Conservation (phyloP, 2,329 filamentous ascomycete species). For the Paraconiothyrium sp. region DNA sequence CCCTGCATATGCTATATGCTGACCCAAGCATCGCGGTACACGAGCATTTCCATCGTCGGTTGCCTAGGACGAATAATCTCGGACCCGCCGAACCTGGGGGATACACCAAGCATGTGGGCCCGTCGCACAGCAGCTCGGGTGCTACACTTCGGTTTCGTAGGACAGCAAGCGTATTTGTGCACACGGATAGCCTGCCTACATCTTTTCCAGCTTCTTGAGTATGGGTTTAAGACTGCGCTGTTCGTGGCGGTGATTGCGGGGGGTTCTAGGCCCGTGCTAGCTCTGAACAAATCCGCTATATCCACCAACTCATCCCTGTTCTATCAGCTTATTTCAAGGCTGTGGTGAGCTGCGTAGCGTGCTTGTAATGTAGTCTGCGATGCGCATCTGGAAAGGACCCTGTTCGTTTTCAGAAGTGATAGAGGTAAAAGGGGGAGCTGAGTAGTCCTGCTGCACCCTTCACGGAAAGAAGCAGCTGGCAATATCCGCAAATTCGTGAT, state of each 20-base stretch:
- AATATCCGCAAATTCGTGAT: neutral
- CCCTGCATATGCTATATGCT: slow-evolving; percentile 18
- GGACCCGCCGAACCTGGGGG: slow-evolving; percentile 28
- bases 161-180: neutral
- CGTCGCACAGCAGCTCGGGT: slow-evolving; percentile 19
- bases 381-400: neutral
- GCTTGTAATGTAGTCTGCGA: neutral
- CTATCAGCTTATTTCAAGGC: neutral
- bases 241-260: slow-evolving; percentile 1
- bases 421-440: neutral
- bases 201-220: neutral
- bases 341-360: neutral
- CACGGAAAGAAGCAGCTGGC: neutral
- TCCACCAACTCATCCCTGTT: neutral
- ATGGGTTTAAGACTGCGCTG: neutral
- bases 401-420: neutral
- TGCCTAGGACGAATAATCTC: slow-evolving; percentile 41
- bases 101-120: slow-evolving; percentile 16
- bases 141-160: neutral
- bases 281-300: neutral
- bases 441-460: neutral
- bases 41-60: slow-evolving; percentile 29
- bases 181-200: neutral
- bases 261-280: neutral
- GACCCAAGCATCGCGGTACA: slow-evolving; percentile 20